phyloP scores from a whole-genome alignment of 2,329 filamentous ascomycete genomes.

The Penicillium sp. region DNA sequence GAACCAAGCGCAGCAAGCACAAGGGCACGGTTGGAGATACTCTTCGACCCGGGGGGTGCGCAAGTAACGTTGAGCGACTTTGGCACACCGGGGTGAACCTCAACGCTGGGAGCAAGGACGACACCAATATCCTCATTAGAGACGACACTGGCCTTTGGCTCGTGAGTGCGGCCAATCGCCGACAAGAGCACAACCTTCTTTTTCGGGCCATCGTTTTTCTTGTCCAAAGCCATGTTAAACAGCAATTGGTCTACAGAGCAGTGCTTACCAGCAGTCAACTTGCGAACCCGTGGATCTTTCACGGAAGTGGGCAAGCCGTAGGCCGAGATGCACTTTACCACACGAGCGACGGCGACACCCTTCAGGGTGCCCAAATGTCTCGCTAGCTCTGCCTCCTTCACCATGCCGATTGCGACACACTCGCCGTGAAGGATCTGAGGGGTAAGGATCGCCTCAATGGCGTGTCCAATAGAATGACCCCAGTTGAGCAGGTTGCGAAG shows the following conservation, averaged over 20 bases:
- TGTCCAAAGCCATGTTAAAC: constrained; percentile 94
- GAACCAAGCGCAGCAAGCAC: constrained; percentile 88
- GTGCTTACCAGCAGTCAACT: constrained; percentile 77
- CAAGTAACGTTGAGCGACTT: constrained; percentile 67
- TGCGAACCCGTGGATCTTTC: constrained; percentile 76
- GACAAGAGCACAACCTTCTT: constrained; percentile 96
- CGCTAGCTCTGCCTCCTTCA: constrained; percentile 92
- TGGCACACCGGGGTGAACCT: constrained; percentile 70
- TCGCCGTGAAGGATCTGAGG: constrained; percentile 95
- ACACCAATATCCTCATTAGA: constrained; percentile 79
- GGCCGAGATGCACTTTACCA: constrained; percentile 91
- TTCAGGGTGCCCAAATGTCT: constrained; percentile 82
- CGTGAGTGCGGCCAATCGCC: constrained; percentile 82
- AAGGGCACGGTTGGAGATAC: constrained; percentile 91
- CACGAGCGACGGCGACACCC: constrained; percentile 80
- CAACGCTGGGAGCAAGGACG: constrained; percentile 74
- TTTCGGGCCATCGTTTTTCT: constrained; percentile 93
- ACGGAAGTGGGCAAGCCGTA: constrained; percentile 86
- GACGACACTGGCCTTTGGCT: constrained; percentile 86
- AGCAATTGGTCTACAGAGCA: constrained; percentile 85
- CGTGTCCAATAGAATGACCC: constrained; percentile 96
- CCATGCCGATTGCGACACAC: constrained; percentile 95
- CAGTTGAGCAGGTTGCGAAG: constrained; percentile 94
- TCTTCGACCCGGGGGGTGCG: constrained; percentile 92
- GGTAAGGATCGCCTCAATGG: constrained; percentile 90